phyloP scores from a whole-genome alignment of 2,329 filamentous ascomycete genomes.

The Aspergillus amoenus region DNA sequence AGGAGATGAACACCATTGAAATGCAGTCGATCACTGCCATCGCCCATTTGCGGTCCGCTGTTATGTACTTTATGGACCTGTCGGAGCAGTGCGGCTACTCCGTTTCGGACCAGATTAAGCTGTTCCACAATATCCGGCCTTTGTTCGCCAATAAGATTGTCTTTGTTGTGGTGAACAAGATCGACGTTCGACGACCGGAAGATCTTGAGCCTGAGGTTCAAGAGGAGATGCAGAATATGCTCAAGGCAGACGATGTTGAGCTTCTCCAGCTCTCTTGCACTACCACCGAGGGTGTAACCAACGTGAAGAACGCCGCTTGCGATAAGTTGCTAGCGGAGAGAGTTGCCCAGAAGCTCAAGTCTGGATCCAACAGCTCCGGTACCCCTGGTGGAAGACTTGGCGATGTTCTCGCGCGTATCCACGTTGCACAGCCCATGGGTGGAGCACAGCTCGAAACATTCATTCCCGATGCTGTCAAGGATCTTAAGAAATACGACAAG shows the following conservation, averaged over 20 bases:
- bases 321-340: conserved; percentile 89
- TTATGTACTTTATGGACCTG: conserved; percentile 97
- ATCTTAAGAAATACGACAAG: conserved; percentile 85
- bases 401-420: conserved; percentile 89
- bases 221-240: conserved; percentile 72
- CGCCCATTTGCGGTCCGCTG: conserved; percentile 90
- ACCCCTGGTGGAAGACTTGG: conserved; percentile 77
- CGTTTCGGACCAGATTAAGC: conserved; percentile 84
- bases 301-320: conserved; percentile 92
- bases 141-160: conserved; percentile 97
- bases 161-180: conserved; percentile 97
- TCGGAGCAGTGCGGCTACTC: conserved; percentile 97
- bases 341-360: conserved; percentile 92
- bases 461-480: conserved; percentile 81
- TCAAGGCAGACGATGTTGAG: conserved; percentile 88
- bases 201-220: conserved; percentile 79
- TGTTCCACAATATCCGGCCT: conserved; percentile 96
- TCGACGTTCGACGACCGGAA: conserved; percentile 84
- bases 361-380: conserved; percentile 75
- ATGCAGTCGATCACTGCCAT: conserved; percentile 99
- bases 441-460: conserved; percentile 76
- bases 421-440: conserved; percentile 90
- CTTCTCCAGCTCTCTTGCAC: conserved; percentile 92
- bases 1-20: conserved; percentile 99
- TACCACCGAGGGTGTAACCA: conserved; percentile 88